phyloP scores from a whole-genome alignment of 257 asterid genomes.

The Verbascum thapsus region DNA sequence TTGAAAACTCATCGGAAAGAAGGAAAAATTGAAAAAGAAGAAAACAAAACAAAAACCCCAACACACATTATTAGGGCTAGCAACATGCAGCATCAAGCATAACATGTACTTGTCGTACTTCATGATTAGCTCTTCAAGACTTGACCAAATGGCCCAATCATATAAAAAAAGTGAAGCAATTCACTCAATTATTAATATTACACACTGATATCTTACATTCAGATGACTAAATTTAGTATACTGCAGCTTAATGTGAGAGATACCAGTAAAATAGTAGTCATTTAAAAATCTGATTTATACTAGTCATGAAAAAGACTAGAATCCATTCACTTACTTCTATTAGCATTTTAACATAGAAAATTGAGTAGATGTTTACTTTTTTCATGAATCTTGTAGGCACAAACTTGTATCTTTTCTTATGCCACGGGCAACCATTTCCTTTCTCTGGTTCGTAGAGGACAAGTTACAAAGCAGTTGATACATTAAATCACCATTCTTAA shows the following conservation, averaged over 20 bases:
- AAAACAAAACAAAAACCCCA: background rate
- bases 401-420: background rate
- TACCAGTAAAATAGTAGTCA: constrained; percentile 1
- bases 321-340: background rate
- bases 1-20: background rate
- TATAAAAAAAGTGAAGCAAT: constrained; percentile 7
- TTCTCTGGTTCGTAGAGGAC: constrained; percentile 6
- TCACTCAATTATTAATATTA: background rate
- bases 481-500: background rate
- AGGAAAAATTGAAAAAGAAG: background rate
- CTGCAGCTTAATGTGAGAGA: background rate
- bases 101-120: background rate
- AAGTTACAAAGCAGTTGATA: background rate
- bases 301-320: background rate
- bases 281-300: background rate
- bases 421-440: background rate
- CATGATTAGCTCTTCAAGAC: background rate
- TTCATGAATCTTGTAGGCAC: background rate
- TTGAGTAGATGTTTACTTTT: background rate
- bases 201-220: background rate
- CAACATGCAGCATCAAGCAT: background rate
- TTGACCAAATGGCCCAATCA: background rate
- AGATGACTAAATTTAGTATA: background rate
- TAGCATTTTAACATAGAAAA: background rate
- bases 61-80: constrained; percentile 7